Conservation (phyloP, 257 asterid species). For the Nicotiana noctiflora region DNA sequence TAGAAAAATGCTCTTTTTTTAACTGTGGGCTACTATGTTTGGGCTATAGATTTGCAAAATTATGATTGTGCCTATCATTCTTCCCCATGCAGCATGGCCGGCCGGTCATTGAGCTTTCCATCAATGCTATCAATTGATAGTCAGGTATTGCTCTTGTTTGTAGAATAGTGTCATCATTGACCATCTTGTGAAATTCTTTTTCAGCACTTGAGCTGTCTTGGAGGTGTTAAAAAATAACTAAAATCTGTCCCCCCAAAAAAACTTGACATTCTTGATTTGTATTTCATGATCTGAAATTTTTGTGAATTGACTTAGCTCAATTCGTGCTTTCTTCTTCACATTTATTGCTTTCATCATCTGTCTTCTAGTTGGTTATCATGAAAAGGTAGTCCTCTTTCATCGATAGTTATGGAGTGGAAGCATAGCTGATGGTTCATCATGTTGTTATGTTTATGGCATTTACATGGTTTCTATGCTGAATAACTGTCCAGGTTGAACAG, state of each 20-base stretch:
- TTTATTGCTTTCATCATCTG: neutral
- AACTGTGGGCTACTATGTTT: too few relatives aligned
- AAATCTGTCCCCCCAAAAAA: neutral
- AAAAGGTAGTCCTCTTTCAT: neutral
- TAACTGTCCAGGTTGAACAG: conserved; percentile 55
- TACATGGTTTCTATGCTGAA: neutral
- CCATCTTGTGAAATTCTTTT: neutral
- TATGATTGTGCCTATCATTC: too few relatives aligned
- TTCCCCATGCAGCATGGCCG: too few relatives aligned
- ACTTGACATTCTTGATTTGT: neutral
- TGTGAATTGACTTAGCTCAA: neutral
- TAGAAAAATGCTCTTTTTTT: too few relatives aligned
- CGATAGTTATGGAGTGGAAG: neutral
- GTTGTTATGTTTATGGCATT: neutral
- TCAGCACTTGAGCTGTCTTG: neutral
- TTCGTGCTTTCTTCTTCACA: neutral
- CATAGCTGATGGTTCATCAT: neutral
- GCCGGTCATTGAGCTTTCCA: too few relatives aligned
- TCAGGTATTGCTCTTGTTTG: neutral
- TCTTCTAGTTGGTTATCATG: neutral
- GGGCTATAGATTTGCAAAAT: too few relatives aligned
- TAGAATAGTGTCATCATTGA: neutral
- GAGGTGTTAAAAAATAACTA: neutral
- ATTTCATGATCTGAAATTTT: neutral
- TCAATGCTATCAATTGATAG: neutral